A percentile compares a stretch with the other conserved stretches of the same genome.
These are phyloP conservation scores for Dryadomyces quercus-mongolicae DNA, from an alignment of 2,329 filamentous ascomycete species.

Conservation along the genomic window DNA sequence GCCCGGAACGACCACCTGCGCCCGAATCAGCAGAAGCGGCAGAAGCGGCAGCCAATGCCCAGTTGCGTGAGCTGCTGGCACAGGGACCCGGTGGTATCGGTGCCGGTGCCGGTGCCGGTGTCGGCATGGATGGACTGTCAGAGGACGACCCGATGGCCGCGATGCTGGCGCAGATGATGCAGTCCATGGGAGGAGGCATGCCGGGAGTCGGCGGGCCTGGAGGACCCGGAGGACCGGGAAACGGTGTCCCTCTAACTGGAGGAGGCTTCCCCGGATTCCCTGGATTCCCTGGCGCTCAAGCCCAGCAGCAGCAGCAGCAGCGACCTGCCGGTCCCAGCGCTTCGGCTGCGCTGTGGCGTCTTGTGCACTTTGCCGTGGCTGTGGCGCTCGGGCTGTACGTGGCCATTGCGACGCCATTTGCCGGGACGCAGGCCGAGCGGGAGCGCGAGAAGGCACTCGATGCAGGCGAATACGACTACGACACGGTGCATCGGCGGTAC, in stretches of 20 bases:
- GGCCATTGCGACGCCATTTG: conserved; percentile 54
- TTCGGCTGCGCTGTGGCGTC: conserved; percentile 48
- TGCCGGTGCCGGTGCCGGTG: conserved; percentile 5
- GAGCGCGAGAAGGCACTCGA: background rate
- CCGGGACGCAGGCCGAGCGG: conserved; percentile 51
- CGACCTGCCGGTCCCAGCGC: conserved; percentile 18
- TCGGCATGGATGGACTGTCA: conserved; percentile 17
- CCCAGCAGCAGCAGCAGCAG: conserved; percentile 18
- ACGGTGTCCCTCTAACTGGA: background rate
- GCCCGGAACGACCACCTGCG: background rate
- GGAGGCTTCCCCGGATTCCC: conserved; percentile 2
- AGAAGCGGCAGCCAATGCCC: conserved; percentile 38
- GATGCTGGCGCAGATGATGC: conserved; percentile 66
- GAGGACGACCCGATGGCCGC: conserved; percentile 56
- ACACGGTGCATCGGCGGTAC: conserved; percentile 9
- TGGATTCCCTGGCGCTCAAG: background rate
- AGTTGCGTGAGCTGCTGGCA: conserved; percentile 52
- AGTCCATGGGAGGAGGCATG: conserved; percentile 34
- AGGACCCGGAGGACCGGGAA: background rate
- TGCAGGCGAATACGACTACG: conserved; percentile 3
- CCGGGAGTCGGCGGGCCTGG: background rate
- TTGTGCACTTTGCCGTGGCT: conserved; percentile 63
- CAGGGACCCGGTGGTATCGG: conserved; percentile 8
- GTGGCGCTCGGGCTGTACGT: conserved; percentile 60
- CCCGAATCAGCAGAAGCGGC: conserved; percentile 5